Percentiles rank a stretch among this genome's conserved stretches.
These are phyloP conservation scores for Colletotrichum lentis DNA, from an alignment of 2,329 filamentous ascomycete species.

Conservation along the genomic window DNA sequence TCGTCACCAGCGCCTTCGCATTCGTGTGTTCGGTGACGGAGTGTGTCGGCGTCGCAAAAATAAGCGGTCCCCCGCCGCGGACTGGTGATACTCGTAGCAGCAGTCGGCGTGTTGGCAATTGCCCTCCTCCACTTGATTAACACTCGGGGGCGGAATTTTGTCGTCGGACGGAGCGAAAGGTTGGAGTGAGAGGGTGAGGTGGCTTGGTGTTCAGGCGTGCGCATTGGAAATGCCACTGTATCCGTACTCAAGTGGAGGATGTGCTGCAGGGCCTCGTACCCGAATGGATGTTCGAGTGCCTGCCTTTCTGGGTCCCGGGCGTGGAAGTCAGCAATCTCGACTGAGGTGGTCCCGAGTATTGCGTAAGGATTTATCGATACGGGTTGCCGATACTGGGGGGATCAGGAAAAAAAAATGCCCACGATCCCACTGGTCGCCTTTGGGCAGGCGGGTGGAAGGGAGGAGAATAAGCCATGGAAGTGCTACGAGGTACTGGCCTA, in stretches of 20 bases:
- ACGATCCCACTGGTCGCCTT: constrained; percentile 13
- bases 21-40: constrained; percentile 33
- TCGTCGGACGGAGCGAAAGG: constrained; percentile 21
- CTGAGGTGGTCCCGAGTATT: neutral
- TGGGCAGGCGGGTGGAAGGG: constrained; percentile 33
- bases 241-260: constrained; percentile 36
- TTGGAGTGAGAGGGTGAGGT: constrained; percentile 27
- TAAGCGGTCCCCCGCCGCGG: constrained; percentile 21
- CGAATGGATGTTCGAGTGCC: constrained; percentile 22
- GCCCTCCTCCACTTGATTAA: constrained; percentile 26
- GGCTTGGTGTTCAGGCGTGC: constrained; percentile 33
- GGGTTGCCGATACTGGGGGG: constrained; percentile 16
- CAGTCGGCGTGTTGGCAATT: constrained; percentile 13
- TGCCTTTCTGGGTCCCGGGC: constrained; percentile 1
- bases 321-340: neutral
- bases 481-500: constrained; percentile 24
- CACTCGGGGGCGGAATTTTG: constrained; percentile 25
- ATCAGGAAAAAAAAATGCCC: neutral
- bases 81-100: constrained; percentile 3
- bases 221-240: constrained; percentile 40
- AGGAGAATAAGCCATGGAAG: constrained; percentile 26
- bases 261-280: constrained; percentile 35
- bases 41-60: constrained; percentile 34
- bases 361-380: constrained; percentile 8
- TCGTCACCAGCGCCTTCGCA: constrained; percentile 36